Evolutionary conservation across 352 stramenopile species (phyloP), one percentile per base, ranked within the genome.

Genomic region (Pythium graminicola): DNA sequence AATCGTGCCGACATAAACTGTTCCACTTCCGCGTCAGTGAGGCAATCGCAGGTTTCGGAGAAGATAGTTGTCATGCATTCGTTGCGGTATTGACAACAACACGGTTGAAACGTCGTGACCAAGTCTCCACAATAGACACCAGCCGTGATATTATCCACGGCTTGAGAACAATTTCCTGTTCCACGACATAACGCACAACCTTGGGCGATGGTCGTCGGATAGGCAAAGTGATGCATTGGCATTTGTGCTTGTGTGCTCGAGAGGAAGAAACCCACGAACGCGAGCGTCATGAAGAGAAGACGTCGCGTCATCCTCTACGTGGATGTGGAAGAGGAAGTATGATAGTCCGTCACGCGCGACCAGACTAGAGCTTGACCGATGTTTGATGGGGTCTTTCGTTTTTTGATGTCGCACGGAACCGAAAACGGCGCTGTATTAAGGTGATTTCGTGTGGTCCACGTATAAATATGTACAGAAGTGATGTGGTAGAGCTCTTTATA

Each of bases 121-220:
- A 87, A 57, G 38, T 89, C 74, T 7, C 79, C 74, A 23, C 79
- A 89, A 59, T 83, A 89, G 44, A 86, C 78, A 22, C 78, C 78
- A 0, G 43, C 53, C 6, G 60, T 73, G 27, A 54, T 29, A 44
- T 87, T 86, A 36, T 67, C 63, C 32, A 87, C 60, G 0, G 79
- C 79, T 16, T 76, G 19, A 8, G 79, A 86, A 58, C 79, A 89
- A 64, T 89, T 86, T 17, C 74, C 65, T 19, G 63, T 67, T 50
- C 69, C 76, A 40, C 76, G 72, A 31, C 76, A 89, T 42, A 75
- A 45, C 27, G 68, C 66, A 39, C 76, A 89, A 33, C 79, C 79
- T 9, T 76, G 63, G 5, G 65, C 54, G 46, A 74, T 65, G 19
- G 32, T 24, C 17, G 41, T 44, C 27, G 50, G 54, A 32, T 52